Evolutionary conservation across 2,329 filamentous ascomycete genomes (phyloP).

Genomic region (Coccinonectria pachysandricola): DNA sequence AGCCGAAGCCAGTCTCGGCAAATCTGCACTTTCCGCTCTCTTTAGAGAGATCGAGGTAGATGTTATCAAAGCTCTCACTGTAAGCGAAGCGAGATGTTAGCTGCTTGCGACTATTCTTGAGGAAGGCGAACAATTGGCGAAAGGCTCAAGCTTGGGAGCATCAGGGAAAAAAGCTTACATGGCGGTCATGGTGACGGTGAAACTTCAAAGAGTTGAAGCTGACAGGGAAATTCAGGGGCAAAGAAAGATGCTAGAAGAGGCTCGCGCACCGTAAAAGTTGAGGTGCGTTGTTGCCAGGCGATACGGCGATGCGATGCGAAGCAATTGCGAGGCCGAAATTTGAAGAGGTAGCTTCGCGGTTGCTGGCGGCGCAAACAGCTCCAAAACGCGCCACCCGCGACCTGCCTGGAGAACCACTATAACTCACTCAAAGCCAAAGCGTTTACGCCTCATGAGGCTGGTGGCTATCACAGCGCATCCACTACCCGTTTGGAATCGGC

Average conservation of each 20-base stretch:
- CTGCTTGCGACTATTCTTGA: conserved; percentile 5
- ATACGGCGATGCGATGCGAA: conserved; percentile 6
- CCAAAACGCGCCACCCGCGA: conserved; percentile 4
- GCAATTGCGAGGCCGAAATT: conserved; percentile 5
- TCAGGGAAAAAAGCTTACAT: too few relatives aligned
- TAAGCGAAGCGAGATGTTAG: conserved; percentile 6
- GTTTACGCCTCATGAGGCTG: too few relatives aligned
- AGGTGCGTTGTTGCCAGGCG: conserved; percentile 3
- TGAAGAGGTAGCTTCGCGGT: conserved; percentile 5
- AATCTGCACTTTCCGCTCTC: conserved; percentile 89
- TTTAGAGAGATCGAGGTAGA: conserved; percentile 91
- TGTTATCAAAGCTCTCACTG: conserved; percentile 91
- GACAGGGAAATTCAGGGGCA: not conserved
- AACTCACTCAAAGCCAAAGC: too few relatives aligned
- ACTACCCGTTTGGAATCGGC: too few relatives aligned
- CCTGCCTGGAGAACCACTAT: conserved; percentile 1
- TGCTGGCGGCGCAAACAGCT: not conserved
- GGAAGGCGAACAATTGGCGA: too few relatives aligned
- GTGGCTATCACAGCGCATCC: too few relatives aligned
- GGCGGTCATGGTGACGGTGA: conserved; percentile 24
- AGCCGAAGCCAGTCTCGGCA: conserved; percentile 86
- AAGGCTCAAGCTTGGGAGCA: too few relatives aligned
- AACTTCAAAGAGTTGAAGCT: conserved; percentile 1
- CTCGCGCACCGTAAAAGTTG: not conserved
- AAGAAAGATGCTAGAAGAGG: conserved; percentile 1